Evolutionary conservation across 1,284 basidiomycete genomes (phyloP).

Genomic region (Leccinum olivaceoglutinosum): DNA sequence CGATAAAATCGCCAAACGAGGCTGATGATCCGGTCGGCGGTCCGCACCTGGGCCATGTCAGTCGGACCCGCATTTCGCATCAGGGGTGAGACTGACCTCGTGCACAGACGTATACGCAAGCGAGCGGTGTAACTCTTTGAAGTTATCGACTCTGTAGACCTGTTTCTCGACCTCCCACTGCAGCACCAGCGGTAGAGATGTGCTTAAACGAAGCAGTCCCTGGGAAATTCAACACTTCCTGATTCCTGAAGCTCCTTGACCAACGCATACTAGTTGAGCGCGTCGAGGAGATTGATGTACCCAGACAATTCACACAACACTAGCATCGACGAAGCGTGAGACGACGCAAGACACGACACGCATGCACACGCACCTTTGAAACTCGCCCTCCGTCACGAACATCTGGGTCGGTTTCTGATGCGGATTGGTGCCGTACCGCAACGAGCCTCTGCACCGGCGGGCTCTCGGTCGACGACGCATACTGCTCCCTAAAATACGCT

Average conservation of each 20-base stretch:
- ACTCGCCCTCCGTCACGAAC: slow-evolving; percentile 81
- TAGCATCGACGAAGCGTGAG: slow-evolving; percentile 27
- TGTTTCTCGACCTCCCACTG: slow-evolving; percentile 90
- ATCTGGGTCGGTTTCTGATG: slow-evolving; percentile 99
- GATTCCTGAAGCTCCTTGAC: slow-evolving; percentile 77
- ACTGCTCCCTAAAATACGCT: slow-evolving; percentile 95
- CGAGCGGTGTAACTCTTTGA: slow-evolving; percentile 89
- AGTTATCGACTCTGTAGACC: slow-evolving; percentile 95
- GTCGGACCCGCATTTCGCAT: slow-evolving; percentile 1
- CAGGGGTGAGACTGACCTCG: slow-evolving; percentile 52
- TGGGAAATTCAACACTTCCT: slow-evolving; percentile 80
- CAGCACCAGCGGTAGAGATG: slow-evolving; percentile 95
- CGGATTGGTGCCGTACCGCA: slow-evolving; percentile 97
- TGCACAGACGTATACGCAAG: slow-evolving; percentile 92
- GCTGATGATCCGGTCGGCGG: slow-evolving; percentile 49
- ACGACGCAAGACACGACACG: neutral
- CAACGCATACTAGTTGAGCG: slow-evolving; percentile 94
- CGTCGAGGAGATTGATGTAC: slow-evolving; percentile 99
- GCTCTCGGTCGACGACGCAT: slow-evolving; percentile 76
- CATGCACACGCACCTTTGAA: slow-evolving; percentile 71
- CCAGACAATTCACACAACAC: slow-evolving; percentile 93
- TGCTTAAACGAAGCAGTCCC: slow-evolving; percentile 99
- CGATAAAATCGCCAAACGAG: slow-evolving; percentile 98
- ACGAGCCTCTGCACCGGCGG: slow-evolving; percentile 76
- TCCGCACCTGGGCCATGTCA: no score